phyloP scores from a whole-genome alignment of 2,329 filamentous ascomycete species.

The Neoscytalidium dimidiatum region DNA sequence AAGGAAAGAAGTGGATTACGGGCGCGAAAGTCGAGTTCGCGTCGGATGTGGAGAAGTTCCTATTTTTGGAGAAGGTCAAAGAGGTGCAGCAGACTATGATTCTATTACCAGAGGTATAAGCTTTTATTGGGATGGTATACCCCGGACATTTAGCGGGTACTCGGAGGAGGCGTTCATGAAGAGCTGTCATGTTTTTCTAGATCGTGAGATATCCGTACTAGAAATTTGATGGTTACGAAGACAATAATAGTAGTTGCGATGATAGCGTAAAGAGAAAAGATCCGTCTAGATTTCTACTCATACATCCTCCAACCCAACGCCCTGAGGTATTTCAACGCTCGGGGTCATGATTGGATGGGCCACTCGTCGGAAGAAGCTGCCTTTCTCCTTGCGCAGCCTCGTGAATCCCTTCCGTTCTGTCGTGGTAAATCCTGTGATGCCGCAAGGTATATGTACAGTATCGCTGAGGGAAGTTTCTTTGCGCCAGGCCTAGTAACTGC shows the following conservation, averaged over 20 bases:
- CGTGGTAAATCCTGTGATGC: not conserved
- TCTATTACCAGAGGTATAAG: slow-evolving; percentile 39
- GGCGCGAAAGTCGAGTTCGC: slow-evolving; percentile 48
- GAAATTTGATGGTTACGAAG: not conserved
- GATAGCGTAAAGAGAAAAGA: not conserved
- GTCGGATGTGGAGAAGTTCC: slow-evolving; percentile 42
- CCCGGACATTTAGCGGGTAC: not conserved
- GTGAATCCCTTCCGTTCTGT: not conserved
- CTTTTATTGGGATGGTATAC: not conserved
- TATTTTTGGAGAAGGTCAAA: slow-evolving; percentile 41
- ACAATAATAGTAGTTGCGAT: not conserved
- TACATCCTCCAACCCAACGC: not conserved
- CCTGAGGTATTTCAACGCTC: slow-evolving; percentile 10
- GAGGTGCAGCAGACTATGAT: slow-evolving; percentile 40
- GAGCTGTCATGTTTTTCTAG: not conserved
- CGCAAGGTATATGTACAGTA: slow-evolving; percentile 7
- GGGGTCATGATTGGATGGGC: not conserved
- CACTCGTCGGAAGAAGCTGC: not conserved
- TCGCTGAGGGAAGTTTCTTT: not conserved
- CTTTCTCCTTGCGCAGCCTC: not conserved
- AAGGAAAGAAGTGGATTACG: slow-evolving; percentile 42
- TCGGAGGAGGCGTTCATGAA: not conserved
- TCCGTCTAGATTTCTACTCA: slow-evolving; percentile 15
- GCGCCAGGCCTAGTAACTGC: not conserved
- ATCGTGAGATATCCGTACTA: not conserved